Evolutionary conservation across 768 basidiomycete species (phyloP).

Genomic region (Cystoderma amianthinum): DNA sequence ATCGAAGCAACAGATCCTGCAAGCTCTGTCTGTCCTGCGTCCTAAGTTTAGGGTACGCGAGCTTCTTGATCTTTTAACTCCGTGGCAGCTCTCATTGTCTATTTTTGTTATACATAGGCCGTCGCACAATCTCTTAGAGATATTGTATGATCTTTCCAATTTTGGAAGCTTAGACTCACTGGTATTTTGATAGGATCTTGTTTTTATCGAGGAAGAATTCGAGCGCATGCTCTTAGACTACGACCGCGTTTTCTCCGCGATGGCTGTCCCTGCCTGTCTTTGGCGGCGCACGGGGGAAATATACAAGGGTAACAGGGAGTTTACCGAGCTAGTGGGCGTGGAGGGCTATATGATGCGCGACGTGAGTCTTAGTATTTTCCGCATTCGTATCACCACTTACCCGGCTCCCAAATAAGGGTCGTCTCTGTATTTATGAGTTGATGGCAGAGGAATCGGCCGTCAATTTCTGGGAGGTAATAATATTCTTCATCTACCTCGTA

Average conservation of each 20-base stretch:
- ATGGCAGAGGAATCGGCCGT: slow-evolving; percentile 98
- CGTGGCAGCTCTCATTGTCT: slow-evolving; percentile 1
- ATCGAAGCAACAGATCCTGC: slow-evolving; percentile 87
- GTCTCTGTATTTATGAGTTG: slow-evolving; percentile 93
- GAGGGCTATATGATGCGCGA: slow-evolving; percentile 88
- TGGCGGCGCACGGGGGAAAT: slow-evolving; percentile 98
- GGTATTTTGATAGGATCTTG: slow-evolving; percentile 57
- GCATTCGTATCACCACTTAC: slow-evolving; percentile 1
- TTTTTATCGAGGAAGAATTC: slow-evolving; percentile 97
- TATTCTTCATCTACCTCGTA: background rate
- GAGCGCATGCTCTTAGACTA: slow-evolving; percentile 93
- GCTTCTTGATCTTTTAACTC: too few relatives aligned
- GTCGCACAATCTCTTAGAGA: slow-evolving; percentile 83
- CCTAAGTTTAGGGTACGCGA: slow-evolving; percentile 82
- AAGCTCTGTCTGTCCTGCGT: slow-evolving; percentile 77
- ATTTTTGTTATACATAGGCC: slow-evolving; percentile 32
- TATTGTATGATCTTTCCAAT: slow-evolving; percentile 39
- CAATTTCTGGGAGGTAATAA: slow-evolving; percentile 88
- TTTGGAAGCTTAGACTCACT: slow-evolving; percentile 1
- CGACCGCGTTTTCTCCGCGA: slow-evolving; percentile 89
- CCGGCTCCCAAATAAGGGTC: slow-evolving; percentile 42
- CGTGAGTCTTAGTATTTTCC: slow-evolving; percentile 38
- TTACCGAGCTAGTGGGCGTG: slow-evolving; percentile 84
- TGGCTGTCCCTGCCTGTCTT: slow-evolving; percentile 95
- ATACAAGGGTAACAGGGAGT: slow-evolving; percentile 96